Evolutionary conservation across 306 rosid species (phyloP).

Genomic region (Sindora glabra): DNA sequence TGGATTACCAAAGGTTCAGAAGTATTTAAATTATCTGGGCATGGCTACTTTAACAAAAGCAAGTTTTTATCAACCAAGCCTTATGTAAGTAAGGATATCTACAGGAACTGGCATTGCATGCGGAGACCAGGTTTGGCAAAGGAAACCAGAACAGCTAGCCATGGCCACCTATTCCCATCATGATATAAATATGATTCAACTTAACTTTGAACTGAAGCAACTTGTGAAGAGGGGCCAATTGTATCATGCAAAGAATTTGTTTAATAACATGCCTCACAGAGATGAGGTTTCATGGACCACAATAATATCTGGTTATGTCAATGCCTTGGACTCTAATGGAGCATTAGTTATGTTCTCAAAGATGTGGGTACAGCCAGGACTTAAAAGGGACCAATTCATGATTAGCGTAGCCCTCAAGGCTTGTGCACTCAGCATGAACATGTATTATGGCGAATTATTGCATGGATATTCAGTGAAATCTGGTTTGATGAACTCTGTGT

Average conservation of each 20-base stretch:
- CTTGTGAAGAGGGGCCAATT: constrained; percentile 38
- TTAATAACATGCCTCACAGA: constrained; percentile 42
- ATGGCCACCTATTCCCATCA: constrained; percentile 12
- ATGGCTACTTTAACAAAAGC: constrained; percentile 2
- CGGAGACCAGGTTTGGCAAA: constrained; percentile 8
- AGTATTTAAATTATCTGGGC: not conserved
- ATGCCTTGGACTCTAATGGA: constrained; percentile 27
- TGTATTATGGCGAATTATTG: constrained; percentile 36
- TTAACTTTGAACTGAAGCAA: constrained; percentile 48
- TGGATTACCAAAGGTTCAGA: not conserved
- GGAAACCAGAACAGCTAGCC: constrained; percentile 11
- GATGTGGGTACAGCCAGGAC: constrained; percentile 41
- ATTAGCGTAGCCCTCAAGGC: constrained; percentile 65
- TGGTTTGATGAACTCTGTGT: constrained; percentile 50
- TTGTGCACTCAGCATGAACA: constrained; percentile 41
- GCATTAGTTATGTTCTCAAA: constrained; percentile 50
- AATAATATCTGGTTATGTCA: constrained; percentile 45
- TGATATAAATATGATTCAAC: constrained; percentile 24
- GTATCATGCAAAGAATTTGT: constrained; percentile 40
- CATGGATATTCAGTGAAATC: constrained; percentile 63
- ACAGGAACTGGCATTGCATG: constrained; percentile 21
- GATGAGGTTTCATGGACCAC: constrained; percentile 61
- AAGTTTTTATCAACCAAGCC: constrained; percentile 16
- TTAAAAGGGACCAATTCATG: constrained; percentile 42
- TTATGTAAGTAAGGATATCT: constrained; percentile 20